A percentile compares a stretch with the other conserved stretches of the same genome.
phyloP scores from a whole-genome alignment of 2,329 filamentous ascomycete species.

The Apiospora koreana region DNA sequence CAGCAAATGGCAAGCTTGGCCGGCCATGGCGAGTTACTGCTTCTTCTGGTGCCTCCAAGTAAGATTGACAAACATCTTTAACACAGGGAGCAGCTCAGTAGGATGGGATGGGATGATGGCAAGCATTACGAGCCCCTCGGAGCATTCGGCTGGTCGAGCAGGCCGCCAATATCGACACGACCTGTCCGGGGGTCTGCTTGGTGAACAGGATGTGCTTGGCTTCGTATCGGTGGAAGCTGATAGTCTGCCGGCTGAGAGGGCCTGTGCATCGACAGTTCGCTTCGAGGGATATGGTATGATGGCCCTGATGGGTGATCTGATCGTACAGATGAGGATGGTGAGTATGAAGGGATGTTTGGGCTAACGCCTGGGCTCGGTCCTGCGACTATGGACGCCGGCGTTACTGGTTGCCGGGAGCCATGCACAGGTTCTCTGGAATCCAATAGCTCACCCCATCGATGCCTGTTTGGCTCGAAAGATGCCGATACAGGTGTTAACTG shows the following conservation, averaged over 20 bases:
- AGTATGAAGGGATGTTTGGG: slow-evolving; percentile 46
- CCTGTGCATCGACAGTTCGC: slow-evolving; percentile 43
- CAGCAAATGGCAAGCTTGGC: background rate
- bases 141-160: slow-evolving; percentile 57
- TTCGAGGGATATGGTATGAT: slow-evolving; percentile 55
- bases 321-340: slow-evolving; percentile 47
- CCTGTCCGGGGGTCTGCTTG: slow-evolving; percentile 39
- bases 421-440: slow-evolving; percentile 32
- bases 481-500: slow-evolving; percentile 49
- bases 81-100: background rate
- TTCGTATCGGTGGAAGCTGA: slow-evolving; percentile 42
- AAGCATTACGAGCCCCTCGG: background rate
- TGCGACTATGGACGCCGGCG: slow-evolving; percentile 35
- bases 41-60: slow-evolving; percentile 7
- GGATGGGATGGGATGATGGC: background rate
- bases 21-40: background rate
- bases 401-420: slow-evolving; percentile 32
- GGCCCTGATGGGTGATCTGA: slow-evolving; percentile 48
- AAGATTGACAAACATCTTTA: background rate
- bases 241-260: slow-evolving; percentile 35
- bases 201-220: slow-evolving; percentile 29
- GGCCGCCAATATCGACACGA: slow-evolving; percentile 61
- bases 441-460: slow-evolving; percentile 36
- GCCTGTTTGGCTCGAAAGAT: slow-evolving; percentile 47
- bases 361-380: slow-evolving; percentile 37